Percentiles rank a stretch among this genome's conserved stretches.
phyloP scores from a whole-genome alignment of 176 grass and related monocot genomes.

The Oryza punctata region DNA sequence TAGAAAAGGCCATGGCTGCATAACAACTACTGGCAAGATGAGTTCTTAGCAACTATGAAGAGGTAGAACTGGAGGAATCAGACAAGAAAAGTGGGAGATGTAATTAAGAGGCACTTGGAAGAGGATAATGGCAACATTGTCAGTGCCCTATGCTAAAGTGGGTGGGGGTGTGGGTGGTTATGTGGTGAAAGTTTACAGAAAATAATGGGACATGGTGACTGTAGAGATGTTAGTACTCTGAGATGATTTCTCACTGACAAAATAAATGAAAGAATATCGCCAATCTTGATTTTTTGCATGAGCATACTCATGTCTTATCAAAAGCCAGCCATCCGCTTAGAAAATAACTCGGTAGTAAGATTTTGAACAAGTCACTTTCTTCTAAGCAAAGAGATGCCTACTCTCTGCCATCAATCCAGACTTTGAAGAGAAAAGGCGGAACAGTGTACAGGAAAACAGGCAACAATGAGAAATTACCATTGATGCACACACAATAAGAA shows the following conservation, averaged over 20 bases:
- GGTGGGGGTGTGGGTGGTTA: too few relatives aligned
- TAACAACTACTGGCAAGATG: neutral
- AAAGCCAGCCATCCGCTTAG: neutral
- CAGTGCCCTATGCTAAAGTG: too few relatives aligned
- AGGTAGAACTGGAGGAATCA: too few relatives aligned
- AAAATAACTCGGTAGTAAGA: neutral
- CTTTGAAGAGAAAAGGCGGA: neutral
- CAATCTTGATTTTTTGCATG: neutral
- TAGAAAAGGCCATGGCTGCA: neutral
- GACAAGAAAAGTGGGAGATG: too few relatives aligned
- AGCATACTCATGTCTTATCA: neutral
- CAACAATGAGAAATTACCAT: constrained; percentile 1
- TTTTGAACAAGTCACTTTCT: neutral
- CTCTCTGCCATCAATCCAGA: neutral
- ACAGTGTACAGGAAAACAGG: constrained; percentile 12
- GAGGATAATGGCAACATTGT: too few relatives aligned
- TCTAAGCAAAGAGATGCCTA: neutral
- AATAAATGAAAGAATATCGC: neutral
- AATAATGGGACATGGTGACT: too few relatives aligned
- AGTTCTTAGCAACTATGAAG: too few relatives aligned
- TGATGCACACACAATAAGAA: neutral
- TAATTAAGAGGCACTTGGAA: too few relatives aligned
- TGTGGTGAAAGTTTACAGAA: too few relatives aligned
- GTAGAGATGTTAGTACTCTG: neutral
- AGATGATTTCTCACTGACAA: neutral